These are phyloP conservation scores for Eutypella sp. DNA, from an alignment of 2,329 filamentous ascomycete species.

Conservation along the genomic window DNA sequence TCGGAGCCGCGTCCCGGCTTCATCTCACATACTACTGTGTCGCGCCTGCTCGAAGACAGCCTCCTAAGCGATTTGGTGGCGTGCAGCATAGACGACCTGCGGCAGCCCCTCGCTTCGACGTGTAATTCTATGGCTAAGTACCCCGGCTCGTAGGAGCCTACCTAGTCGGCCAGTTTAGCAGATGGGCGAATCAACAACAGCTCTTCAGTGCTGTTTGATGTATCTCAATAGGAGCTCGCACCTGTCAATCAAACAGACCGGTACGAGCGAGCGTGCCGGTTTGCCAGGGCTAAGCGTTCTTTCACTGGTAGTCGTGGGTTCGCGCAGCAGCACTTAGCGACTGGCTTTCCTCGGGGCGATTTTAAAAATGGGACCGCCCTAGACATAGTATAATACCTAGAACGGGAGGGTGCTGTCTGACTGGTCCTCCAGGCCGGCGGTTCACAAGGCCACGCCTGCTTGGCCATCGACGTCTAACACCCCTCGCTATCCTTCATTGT, in stretches of 20 bases:
- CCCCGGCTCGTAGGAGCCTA: conserved; percentile 12
- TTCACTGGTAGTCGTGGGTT: conserved; percentile 14
- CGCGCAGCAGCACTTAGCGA: conserved; percentile 10
- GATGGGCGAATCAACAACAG: background rate
- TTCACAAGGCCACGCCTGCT: conserved; percentile 10
- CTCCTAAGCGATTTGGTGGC: conserved; percentile 14
- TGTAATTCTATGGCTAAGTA: conserved; percentile 15
- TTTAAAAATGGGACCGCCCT: conserved; percentile 7
- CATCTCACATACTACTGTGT: conserved; percentile 14
- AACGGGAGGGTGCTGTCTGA: background rate
- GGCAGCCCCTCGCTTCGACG: conserved; percentile 13
- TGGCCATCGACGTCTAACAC: conserved; percentile 8
- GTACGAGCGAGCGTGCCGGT: conserved; percentile 14
- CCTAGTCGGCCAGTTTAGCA: conserved; percentile 10
- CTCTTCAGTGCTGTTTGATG: background rate
- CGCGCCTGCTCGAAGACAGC: conserved; percentile 15
- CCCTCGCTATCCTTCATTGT: conserved; percentile 10
- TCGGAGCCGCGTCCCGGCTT: conserved; percentile 9
- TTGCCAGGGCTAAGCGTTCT: conserved; percentile 16
- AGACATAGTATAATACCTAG: conserved; percentile 7
- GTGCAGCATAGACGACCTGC: conserved; percentile 13
- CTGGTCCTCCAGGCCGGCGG: conserved; percentile 10
- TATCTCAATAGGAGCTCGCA: conserved; percentile 13
- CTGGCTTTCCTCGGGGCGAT: conserved; percentile 14
- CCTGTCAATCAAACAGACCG: conserved; percentile 14